phyloP scores from a whole-genome alignment of 2,329 filamentous ascomycete species.

The Blastomyces percursus region DNA sequence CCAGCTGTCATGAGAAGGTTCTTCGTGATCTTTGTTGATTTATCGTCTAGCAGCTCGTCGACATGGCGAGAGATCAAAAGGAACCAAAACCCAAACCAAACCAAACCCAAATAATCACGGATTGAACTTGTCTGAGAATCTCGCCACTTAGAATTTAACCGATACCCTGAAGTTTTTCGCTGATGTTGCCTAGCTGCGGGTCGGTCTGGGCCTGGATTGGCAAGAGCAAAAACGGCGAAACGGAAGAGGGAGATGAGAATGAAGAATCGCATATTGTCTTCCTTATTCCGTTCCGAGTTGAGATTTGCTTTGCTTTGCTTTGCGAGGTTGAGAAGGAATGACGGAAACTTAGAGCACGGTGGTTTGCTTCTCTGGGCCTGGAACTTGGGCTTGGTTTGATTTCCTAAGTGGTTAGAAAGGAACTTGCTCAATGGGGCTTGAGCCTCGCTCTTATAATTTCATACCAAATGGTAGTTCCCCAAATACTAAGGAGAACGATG shows the following conservation, averaged over 20 bases:
- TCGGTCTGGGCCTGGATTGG: neutral
- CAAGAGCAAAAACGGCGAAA: neutral
- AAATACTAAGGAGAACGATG: neutral
- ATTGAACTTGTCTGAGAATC: neutral
- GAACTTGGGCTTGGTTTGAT: neutral
- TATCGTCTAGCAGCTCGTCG: neutral
- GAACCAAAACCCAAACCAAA: too few relatives aligned
- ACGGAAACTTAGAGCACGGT: neutral
- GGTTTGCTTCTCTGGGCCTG: neutral
- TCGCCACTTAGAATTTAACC: neutral
- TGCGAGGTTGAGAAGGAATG: neutral
- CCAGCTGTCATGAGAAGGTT: neutral
- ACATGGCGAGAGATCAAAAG: too few relatives aligned
- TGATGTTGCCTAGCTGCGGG: neutral
- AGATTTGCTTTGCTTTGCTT: neutral
- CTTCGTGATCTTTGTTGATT: neutral
- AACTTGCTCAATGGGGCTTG: neutral
- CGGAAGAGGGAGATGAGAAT: neutral
- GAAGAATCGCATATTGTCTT: neutral
- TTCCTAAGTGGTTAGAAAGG: neutral
- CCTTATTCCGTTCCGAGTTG: neutral
- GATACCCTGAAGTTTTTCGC: neutral
- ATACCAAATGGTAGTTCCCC: neutral
- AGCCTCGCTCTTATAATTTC: neutral
- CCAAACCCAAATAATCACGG: too few relatives aligned